Base-by-base conservation (phyloP, 768 basidiomycete genomes). In the Polyporus arcularius region DNA sequence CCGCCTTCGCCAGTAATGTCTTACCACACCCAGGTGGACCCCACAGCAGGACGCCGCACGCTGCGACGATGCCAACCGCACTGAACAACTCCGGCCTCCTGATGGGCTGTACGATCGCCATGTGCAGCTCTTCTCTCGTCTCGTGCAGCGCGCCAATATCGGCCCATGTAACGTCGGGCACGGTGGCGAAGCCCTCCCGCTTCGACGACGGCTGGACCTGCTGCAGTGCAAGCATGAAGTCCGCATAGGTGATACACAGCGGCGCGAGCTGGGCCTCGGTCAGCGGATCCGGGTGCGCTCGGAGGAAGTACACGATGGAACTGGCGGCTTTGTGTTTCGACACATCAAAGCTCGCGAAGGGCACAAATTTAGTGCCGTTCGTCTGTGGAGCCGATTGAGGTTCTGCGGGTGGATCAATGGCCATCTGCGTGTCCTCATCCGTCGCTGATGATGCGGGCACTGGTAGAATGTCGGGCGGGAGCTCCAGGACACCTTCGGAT, bases 11-110 rank as follows among this genome's bases (percentile, higher is more conserved):
- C n/a, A 99, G 78, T 31, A 99, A 71, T 0, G 97, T 99, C 77
- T 98, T 99, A 4, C 97, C 97, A 70, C 96, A 98, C 10, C 97
- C 97, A 0, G 97, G 96, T 28, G 97, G 97, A 32, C 97, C 97
- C 97, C 97, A 98, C n/a, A 98, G 76, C 38, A 98, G 76, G 3
- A 98, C 97, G 0, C 96, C 97, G 69, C 94, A 95, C 0, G 94
- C 87, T 0, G 93, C 92, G 32, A 88, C 86, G 63, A 99, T 94
- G 6, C 97, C 97, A 1, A 98, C 90, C 10, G 83, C 83, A 48
- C 76, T 85, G 75, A 99, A 99, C 2, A 98, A 72, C 68, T 94
- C 94, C 0, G 97, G 96, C 35, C 92, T 79, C 51, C 85, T 82
- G 65, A 98, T 95, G 6, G 97, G 96, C 68, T 97, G 92, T 3